A percentile compares a stretch with the other conserved stretches of the same genome.
These are phyloP conservation scores for Fusarium temperatum DNA, from an alignment of 2,329 filamentous ascomycete species.

Conservation along the genomic window DNA sequence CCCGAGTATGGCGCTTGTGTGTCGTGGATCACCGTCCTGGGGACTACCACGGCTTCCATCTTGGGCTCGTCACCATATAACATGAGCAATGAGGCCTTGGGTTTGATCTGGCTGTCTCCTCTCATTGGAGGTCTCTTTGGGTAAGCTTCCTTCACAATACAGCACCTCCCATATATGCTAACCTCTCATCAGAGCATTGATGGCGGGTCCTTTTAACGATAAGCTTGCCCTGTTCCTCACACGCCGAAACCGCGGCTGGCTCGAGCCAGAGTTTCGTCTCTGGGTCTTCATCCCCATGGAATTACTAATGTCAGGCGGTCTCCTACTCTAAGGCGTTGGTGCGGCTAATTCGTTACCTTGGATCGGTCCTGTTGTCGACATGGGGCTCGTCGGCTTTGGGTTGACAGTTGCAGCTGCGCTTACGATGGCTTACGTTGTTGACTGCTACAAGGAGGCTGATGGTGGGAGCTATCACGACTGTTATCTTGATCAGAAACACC, in stretches of 20 bases:
- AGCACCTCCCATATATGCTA: neutral
- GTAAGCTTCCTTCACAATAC: rapidly evolving
- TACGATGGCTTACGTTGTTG: neutral
- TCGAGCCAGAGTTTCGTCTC: neutral
- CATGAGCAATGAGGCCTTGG: neutral
- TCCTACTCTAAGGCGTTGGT: neutral
- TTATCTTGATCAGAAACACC: neutral
- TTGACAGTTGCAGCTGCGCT: neutral
- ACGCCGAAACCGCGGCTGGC: neutral
- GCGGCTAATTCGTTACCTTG: neutral
- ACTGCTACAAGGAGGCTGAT: neutral
- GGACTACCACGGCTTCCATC: neutral
- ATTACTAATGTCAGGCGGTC: neutral
- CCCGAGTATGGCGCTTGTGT: neutral
- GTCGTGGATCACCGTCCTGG: neutral
- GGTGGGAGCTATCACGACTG: neutral
- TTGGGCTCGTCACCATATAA: neutral
- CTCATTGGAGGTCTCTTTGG: neutral
- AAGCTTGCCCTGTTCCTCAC: neutral
- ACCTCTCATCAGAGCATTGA: neutral
- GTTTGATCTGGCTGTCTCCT: neutral
- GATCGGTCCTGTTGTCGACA: neutral
- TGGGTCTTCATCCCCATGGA: neutral
- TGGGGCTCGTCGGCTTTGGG: neutral
- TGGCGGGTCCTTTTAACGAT: neutral